Base-by-base conservation (phyloP, 2,329 filamentous ascomycete species). In the Clarireedia sp. region DNA sequence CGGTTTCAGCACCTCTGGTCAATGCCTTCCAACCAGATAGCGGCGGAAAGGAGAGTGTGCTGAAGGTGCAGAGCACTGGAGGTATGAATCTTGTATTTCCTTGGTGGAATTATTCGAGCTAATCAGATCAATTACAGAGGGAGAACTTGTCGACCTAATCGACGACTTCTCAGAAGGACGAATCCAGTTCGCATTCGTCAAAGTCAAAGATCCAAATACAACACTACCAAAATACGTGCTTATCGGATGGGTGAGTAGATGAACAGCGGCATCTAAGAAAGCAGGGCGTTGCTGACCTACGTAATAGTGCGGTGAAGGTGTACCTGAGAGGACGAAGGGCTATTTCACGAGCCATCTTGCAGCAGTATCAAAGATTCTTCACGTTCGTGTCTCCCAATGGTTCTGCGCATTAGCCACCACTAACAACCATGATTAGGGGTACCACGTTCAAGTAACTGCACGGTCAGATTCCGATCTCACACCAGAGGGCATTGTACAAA, bases 141-240 rank as follows among this genome's bases (percentile, higher is more conserved):
- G 94, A 60, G 92, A 99, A 72, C 78, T 99, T 60, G 76, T 83
- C 56, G 90, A 96, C 62, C 78, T 99, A 57, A 82, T 95, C 64
- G 94, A 99, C 64, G 94, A 99, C 62, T 96, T 99, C 73, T 97
- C 86, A 63, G 94, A 99, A 71, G 94, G 94, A 54, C 87, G 90
- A 66, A 87, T 99, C 63, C 94, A 99, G 73, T 99, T 96, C 73
- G 94, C 90, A 26, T 97, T 95, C 68, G 85, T 94, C 66, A 96
- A 95, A 74, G 86, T 99, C 75, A 96, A 91, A 71, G 94, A 99
- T 69, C 88, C 90, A 54, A 99, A 99, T 72, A 89, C 87, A 2
- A 76, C 78, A 21, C 81, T 99, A 16, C 90, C 92, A 49, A 99
- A 99, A 77, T 88, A 85, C 70, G 89, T 95, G 57, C 79, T 99